Conservation (phyloP, 2,329 filamentous ascomycete species). For the Epichloe aotearoae region DNA sequence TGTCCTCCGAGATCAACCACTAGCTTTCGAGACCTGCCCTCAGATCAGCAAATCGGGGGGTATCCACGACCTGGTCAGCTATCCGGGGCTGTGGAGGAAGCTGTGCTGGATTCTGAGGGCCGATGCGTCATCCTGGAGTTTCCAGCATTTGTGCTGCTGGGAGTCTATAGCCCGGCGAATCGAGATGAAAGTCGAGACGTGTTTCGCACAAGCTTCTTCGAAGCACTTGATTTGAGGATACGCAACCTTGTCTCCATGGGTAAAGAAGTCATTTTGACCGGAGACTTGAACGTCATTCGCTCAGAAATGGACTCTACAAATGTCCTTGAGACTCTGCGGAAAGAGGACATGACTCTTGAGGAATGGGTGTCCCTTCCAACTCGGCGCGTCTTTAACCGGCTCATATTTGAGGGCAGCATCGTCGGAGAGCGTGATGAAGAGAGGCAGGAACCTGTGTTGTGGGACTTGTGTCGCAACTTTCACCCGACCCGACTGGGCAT, state of each 20-base stretch:
- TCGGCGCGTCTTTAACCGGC: conserved; percentile 70
- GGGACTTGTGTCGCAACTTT: conserved; percentile 73
- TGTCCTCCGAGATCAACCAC: conserved; percentile 57
- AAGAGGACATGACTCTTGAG: conserved; percentile 52
- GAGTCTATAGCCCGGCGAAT: conserved; percentile 83
- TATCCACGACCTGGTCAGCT: conserved; percentile 66
- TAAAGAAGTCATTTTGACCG: conserved; percentile 73
- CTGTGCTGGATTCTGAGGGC: conserved; percentile 74
- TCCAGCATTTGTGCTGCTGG: conserved; percentile 84
- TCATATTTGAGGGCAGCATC: conserved; percentile 63
- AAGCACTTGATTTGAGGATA: conserved; percentile 67
- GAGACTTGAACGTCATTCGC: conserved; percentile 72
- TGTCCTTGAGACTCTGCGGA: conserved; percentile 56
- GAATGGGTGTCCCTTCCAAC: conserved; percentile 62
- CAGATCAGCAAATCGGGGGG: conserved; percentile 75
- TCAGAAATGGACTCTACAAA: conserved; percentile 65
- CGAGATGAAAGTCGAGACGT: conserved; percentile 72
- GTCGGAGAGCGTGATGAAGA: conserved; percentile 53
- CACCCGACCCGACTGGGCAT: conserved; percentile 72
- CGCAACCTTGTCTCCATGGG: conserved; percentile 70
- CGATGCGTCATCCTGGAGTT: conserved; percentile 88
- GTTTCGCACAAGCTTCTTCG: conserved; percentile 70
- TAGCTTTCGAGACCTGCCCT: conserved; percentile 61
- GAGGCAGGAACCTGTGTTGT: conserved; percentile 58
- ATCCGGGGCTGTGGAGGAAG: conserved; percentile 48